phyloP scores from a whole-genome alignment of 2,329 filamentous ascomycete species.

The Penicillium sclerotiorum region DNA sequence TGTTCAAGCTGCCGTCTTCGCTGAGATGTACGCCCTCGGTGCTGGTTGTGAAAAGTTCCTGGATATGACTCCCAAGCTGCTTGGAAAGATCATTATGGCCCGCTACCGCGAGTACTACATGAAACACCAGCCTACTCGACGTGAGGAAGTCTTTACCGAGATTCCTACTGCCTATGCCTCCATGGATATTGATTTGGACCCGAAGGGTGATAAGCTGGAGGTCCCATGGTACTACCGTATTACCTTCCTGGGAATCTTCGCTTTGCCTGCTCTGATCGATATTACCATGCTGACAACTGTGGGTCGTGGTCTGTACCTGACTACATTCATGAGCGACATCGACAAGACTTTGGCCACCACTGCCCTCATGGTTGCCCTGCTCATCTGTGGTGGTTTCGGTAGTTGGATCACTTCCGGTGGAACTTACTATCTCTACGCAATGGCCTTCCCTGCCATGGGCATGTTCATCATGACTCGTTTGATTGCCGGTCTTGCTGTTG shows the following conservation, averaged over 20 bases:
- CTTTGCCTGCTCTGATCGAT: conserved; percentile 4
- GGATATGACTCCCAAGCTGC: conserved; percentile 1
- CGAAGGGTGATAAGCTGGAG: conserved; percentile 1
- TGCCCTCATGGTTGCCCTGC: conserved; percentile 3
- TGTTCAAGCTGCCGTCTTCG: conserved; percentile 4
- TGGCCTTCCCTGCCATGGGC: conserved; percentile 6
- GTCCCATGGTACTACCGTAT: conserved; percentile 4
- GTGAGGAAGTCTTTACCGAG: conserved; percentile 2
- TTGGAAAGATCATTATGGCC: conserved; percentile 4
- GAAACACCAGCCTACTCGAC: conserved; percentile 3
- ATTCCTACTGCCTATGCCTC: conserved; percentile 6
- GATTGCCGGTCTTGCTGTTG: conserved; percentile 2
- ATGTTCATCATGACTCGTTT: conserved; percentile 8
- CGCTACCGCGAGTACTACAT: conserved; percentile 6
- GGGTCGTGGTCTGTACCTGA: conserved; percentile 7
- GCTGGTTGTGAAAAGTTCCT: conserved; percentile 4
- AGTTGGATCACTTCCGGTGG: conserved; percentile 7
- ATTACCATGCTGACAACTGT: conserved; percentile 7
- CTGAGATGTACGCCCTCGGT: conserved; percentile 5
- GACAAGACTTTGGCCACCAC: conserved; percentile 8
- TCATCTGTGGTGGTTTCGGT: conserved; percentile 5
- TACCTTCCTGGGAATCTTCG: conserved; percentile 6
- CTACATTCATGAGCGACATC: conserved; percentile 7
- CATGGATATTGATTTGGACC: conserved; percentile 5
- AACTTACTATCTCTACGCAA: conserved; percentile 5